Evolutionary conservation across 805 yeast species (phyloP), one percentile per base, ranked within the genome.

Genomic region (Ogataea polymorpha): DNA sequence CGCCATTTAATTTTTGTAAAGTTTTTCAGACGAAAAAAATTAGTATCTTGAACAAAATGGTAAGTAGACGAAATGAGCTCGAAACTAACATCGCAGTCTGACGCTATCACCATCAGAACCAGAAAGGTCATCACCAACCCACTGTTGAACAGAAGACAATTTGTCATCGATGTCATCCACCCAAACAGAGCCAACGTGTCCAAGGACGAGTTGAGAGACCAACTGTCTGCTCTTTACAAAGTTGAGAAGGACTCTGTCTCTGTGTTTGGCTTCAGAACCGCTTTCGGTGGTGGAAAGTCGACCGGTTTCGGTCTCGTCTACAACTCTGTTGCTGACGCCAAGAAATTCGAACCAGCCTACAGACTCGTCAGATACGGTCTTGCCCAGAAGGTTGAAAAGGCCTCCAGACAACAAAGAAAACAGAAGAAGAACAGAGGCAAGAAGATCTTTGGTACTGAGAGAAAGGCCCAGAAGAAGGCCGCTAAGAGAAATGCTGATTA

Each of bases 351-450:
- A 81, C 99, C 99, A 78, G 70, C 88, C 61, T 93, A 93, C 95
- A 90, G 99, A 79, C 87, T 88, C 70, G 96, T 93, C 64, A 90
- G 99, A 86, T 86, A 87, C 81, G 98, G 98, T 68, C 81, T 90
- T 70, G 97, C 96, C 69, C 78, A 77, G 63, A 89, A 87, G 83
- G 90, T 84, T 67, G 97, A 91, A 76, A 89, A 88, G 81, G 79
- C 96, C 65, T 88, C 97, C 65, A 90, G 98, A 89, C 96, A 90
- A 80, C 99, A 93, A 82, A 88, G 99, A 83, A 93, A 93, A 78
- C 98, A 91, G 82, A 88, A 86, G 89, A 91, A 93, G 90, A 93
- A 93, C 96, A 89, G 97, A 82, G 96, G 86, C 69, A 83, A 85
- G 89, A 93, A 93, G 86, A 74, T 87, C 84, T 89, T 91, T 68